These are phyloP conservation scores for Persicaria maculosa DNA, from an alignment of 148 eudicot species.

Conservation along the genomic window DNA sequence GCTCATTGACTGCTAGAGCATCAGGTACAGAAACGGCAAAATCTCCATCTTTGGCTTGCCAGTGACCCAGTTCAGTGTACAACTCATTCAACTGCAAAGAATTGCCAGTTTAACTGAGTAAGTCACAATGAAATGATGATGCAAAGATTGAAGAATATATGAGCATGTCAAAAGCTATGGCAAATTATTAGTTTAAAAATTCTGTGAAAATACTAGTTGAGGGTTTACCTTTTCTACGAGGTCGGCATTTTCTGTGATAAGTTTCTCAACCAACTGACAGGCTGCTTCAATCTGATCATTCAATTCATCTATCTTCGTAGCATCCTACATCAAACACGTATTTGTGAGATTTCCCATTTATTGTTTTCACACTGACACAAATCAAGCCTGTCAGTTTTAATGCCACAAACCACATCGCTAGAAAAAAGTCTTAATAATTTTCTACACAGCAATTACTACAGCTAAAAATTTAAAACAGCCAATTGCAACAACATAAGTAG, in stretches of 20 bases:
- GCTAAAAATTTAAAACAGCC: too few relatives aligned
- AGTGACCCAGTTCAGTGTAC: conserved; percentile 49
- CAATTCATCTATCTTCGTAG: conserved; percentile 31
- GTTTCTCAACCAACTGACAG: conserved; percentile 41
- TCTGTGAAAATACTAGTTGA: neutral
- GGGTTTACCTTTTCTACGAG: conserved; percentile 70
- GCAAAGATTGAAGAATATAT: neutral
- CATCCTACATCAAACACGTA: conserved; percentile 19
- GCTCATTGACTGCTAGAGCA: conserved; percentile 9
- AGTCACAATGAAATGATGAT: neutral
- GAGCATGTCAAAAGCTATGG: neutral
- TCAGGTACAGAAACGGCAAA: conserved; percentile 24
- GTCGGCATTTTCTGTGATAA: conserved; percentile 64
- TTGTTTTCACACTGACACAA: too few relatives aligned
- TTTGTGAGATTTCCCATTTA: neutral
- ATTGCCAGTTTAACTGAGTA: neutral
- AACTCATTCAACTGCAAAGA: conserved; percentile 47
- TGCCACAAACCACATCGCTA: neutral
- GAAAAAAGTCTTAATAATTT: neutral
- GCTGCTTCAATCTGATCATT: conserved; percentile 49
- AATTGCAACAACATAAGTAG: too few relatives aligned
- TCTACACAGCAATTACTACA: neutral
- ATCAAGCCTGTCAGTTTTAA: too few relatives aligned
- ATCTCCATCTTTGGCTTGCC: conserved; percentile 15
- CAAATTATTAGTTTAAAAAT: neutral